These are phyloP conservation scores for Elsinoe fawcettii DNA, from an alignment of 2,329 filamentous ascomycete species.

Conservation along the genomic window DNA sequence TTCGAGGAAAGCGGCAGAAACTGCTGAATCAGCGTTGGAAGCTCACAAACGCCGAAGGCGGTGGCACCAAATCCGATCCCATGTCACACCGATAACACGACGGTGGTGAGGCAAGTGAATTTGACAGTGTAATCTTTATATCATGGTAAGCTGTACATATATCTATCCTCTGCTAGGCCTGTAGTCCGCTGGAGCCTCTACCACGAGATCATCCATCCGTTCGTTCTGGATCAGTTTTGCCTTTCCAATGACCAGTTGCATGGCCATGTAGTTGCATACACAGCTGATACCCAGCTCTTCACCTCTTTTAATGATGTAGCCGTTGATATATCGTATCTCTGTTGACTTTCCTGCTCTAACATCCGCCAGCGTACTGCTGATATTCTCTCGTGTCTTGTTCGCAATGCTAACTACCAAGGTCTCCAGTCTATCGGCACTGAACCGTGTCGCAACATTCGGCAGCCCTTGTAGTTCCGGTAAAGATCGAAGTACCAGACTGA, in stretches of 20 bases:
- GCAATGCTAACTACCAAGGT: slow-evolving; percentile 50
- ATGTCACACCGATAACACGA: not conserved
- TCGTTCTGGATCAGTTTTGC: slow-evolving; percentile 39
- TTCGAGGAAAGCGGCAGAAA: slow-evolving; percentile 7
- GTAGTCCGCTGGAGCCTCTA: slow-evolving; percentile 17
- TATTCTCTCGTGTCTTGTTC: slow-evolving; percentile 47
- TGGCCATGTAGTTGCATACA: slow-evolving; percentile 64
- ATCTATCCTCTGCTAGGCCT: not conserved
- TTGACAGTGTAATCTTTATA: not conserved
- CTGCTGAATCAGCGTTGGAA: not conserved
- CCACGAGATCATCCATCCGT: slow-evolving; percentile 33
- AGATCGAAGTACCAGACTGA: slow-evolving; percentile 59
- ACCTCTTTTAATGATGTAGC: slow-evolving; percentile 72
- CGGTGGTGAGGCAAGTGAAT: not conserved
- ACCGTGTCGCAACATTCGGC: slow-evolving; percentile 52
- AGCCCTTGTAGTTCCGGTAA: slow-evolving; percentile 66
- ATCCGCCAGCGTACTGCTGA: slow-evolving; percentile 61
- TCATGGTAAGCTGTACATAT: not conserved
- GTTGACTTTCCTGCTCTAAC: slow-evolving; percentile 54
- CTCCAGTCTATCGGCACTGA: slow-evolving; percentile 54
- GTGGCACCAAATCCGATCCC: not conserved
- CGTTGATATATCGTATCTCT: slow-evolving; percentile 79
- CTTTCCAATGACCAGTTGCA: slow-evolving; percentile 67
- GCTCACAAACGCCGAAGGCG: slow-evolving; percentile 2
- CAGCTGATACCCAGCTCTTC: slow-evolving; percentile 64